Evolutionary conservation across 177 flowering plant genomes (phyloP).

Genomic region (Vitis hybrid): DNA sequence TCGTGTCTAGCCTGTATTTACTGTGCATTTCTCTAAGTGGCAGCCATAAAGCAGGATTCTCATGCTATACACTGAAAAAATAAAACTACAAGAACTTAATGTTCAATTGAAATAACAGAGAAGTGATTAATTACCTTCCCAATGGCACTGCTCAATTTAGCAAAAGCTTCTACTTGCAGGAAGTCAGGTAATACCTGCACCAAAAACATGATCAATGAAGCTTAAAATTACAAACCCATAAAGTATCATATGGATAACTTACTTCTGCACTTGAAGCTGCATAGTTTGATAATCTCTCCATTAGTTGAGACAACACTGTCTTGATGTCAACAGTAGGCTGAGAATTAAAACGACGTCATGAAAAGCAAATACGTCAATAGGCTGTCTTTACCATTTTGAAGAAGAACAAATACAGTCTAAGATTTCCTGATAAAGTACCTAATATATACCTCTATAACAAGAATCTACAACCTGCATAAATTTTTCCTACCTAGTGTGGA

Average conservation of each 20-base stretch:
- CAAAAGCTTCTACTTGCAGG: slow-evolving; percentile 91
- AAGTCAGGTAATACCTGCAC: slow-evolving; percentile 80
- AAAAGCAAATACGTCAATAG: not conserved
- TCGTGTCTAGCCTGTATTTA: too few species aligned
- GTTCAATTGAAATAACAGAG: not conserved
- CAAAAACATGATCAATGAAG: slow-evolving; percentile 5
- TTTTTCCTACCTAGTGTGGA: too few species aligned
- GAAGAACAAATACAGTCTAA: not conserved
- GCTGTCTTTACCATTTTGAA: not conserved
- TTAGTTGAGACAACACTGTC: slow-evolving; percentile 78
- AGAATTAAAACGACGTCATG: slow-evolving; percentile 6
- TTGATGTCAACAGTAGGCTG: slow-evolving; percentile 91
- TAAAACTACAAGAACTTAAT: too few species aligned
- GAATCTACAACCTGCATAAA: too few species aligned
- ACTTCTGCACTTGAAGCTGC: slow-evolving; percentile 89
- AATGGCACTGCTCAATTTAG: slow-evolving; percentile 81
- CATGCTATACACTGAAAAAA: too few species aligned
- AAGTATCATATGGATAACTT: slow-evolving; percentile 19
- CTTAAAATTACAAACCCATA: not conserved
- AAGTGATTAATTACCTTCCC: slow-evolving; percentile 61
- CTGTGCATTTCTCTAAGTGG: too few species aligned
- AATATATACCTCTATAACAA: too few species aligned
- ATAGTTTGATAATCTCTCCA: slow-evolving; percentile 91
- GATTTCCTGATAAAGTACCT: too few species aligned
- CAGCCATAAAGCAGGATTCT: too few species aligned